Conservation (phyloP, 2,329 filamentous ascomycete genomes). For the Penicillium psychrosexuale region DNA sequence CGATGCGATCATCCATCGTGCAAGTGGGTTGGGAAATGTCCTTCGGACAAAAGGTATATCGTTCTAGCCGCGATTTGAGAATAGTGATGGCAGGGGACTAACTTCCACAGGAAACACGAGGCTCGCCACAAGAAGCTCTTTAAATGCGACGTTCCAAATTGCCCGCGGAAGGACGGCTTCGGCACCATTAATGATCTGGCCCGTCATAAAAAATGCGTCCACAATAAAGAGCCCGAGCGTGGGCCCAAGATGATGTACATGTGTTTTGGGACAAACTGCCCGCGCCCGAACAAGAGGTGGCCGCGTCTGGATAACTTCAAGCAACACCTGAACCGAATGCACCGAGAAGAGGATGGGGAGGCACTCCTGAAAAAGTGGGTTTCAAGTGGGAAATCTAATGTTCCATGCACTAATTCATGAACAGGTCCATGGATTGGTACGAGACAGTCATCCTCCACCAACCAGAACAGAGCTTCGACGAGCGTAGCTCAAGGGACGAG, state of each 20-base stretch:
- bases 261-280: slow-evolving; percentile 59
- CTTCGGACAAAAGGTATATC: slow-evolving; percentile 41
- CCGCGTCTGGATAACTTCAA: slow-evolving; percentile 83
- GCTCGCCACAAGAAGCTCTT: slow-evolving; percentile 67
- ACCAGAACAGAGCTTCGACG: slow-evolving; percentile 13
- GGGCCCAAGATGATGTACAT: slow-evolving; percentile 55
- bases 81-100: slow-evolving; percentile 2
- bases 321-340: slow-evolving; percentile 70
- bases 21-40: slow-evolving; percentile 38
- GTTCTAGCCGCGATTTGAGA: background rate
- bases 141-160: slow-evolving; percentile 58
- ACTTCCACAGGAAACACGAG: slow-evolving; percentile 64
- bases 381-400: background rate
- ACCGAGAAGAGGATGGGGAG: slow-evolving; percentile 49
- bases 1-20: slow-evolving; percentile 33
- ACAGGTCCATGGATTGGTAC: slow-evolving; percentile 35
- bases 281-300: slow-evolving; percentile 66
- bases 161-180: slow-evolving; percentile 64
- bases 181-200: slow-evolving; percentile 76
- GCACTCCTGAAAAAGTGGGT: slow-evolving; percentile 50
- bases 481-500: slow-evolving; percentile 16
- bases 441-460: slow-evolving; percentile 26
- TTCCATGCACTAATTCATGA: slow-evolving; percentile 1
- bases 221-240: slow-evolving; percentile 50
- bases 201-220: slow-evolving; percentile 72